These are phyloP conservation scores for Trichophyton verrucosum DNA, from an alignment of 2,329 filamentous ascomycete species.

Conservation along the genomic window DNA sequence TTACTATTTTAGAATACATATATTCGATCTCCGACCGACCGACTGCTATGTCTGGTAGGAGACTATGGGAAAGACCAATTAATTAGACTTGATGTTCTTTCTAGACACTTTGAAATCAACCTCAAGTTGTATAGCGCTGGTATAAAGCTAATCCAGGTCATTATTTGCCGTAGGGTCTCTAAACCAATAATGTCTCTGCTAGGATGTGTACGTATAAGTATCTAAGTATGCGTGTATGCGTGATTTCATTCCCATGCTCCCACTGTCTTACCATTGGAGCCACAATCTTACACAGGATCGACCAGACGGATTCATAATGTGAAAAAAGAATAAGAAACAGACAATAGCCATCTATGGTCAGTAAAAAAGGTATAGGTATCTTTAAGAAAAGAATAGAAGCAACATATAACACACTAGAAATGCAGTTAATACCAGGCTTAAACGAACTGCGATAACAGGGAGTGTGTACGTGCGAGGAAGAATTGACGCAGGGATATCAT, in stretches of 20 bases:
- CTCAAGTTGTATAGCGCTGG: background rate
- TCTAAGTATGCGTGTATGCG: slow-evolving; percentile 1
- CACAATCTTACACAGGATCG: background rate
- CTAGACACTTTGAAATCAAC: background rate
- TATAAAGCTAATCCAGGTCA: background rate
- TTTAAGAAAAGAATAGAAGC: background rate
- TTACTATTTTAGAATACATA: background rate
- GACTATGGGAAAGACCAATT: background rate
- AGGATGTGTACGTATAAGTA: background rate
- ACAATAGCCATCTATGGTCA: background rate
- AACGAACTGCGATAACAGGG: background rate
- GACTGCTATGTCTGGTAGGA: no score
- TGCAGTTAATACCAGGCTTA: background rate
- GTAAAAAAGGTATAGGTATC: slow-evolving; percentile 1
- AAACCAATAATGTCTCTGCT: background rate
- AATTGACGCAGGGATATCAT: slow-evolving; percentile 3
- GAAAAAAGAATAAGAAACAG: background rate
- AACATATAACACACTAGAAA: background rate
- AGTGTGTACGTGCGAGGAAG: background rate
- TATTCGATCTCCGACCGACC: background rate
- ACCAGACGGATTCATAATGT: background rate
- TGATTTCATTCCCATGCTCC: background rate
- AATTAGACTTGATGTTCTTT: background rate
- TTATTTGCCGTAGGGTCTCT: background rate
- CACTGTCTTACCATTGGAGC: background rate